A percentile compares a stretch with the other conserved stretches of the same genome.
phyloP scores from a whole-genome alignment of 305 asterid genomes.

The Withania somnifera region DNA sequence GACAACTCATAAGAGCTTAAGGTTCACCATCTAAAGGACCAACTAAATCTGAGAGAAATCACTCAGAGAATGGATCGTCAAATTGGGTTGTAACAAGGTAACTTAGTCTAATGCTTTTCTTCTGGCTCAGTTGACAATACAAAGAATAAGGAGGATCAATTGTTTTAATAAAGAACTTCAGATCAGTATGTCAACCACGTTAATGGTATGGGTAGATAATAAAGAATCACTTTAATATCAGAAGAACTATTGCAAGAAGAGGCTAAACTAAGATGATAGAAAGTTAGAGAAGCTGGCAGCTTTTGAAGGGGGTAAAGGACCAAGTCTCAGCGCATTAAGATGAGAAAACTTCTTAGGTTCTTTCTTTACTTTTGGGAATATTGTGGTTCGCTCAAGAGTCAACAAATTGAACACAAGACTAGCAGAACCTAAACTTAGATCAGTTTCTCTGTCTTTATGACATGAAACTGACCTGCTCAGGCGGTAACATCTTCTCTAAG shows the following conservation, averaged over 20 bases:
- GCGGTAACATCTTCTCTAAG: not conserved
- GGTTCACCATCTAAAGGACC: not conserved
- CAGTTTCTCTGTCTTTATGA: not conserved
- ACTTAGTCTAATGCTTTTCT: not conserved
- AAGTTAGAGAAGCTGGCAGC: not conserved
- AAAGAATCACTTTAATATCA: not conserved
- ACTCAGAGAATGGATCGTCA: not conserved
- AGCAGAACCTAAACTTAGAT: not conserved
- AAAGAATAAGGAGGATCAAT: not conserved
- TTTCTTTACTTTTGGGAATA: not conserved
- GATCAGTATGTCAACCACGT: not conserved
- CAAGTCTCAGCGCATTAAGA: not conserved
- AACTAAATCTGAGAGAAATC: not conserved
- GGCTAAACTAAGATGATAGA: not conserved
- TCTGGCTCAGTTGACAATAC: not conserved
- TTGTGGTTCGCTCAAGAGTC: not conserved
- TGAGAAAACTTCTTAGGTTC: not conserved
- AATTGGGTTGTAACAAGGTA: not conserved
- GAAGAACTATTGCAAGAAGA: not conserved
- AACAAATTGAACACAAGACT: not conserved
- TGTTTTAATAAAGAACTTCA: not conserved
- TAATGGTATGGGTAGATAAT: not conserved
- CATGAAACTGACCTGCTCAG: not conserved
- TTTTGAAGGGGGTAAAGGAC: not conserved
- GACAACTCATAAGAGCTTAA: not conserved